Evolutionary conservation across 805 yeast species (phyloP), one percentile per base, ranked within the genome.

Genomic region (Phaffomyces opuntiae): DNA sequence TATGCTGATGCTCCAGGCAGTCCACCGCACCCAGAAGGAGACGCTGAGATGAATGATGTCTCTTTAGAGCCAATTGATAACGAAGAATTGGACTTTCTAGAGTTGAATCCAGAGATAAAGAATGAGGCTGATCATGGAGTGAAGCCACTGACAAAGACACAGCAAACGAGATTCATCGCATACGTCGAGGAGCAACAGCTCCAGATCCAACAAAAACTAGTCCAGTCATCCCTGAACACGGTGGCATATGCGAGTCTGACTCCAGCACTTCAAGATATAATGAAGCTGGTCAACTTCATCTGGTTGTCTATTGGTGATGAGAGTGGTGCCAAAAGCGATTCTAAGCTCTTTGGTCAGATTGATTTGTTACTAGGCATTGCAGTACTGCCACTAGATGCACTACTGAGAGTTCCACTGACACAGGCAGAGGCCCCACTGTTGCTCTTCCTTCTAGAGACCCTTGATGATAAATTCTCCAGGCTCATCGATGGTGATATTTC

Each of bases 311-410:
- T 83, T 16, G 71, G 69, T 26, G 59, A 61, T 25, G 53, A 19
- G 27, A 29, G 14, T 29, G 13, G 13, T 11, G 31, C 14, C 9
- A 9, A 9, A 9, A 11, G 31, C 13, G 14, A 13, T 17, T 14
- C 34, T 12, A 29, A 24, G 19, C 46, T 63, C 32, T 77, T 76
- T 55, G 87, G 86, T 1, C 90, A 83, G 59, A 68, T 74, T 0
- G 78, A 79, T 43, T 83, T 82, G 53, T 61, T 83, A 16, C 65
- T 87, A 24, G 71, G 73, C 36, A 70, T 85, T 3, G 75, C 87
- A 41, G 87, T 84, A 42, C 89, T 83, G 50, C 56, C 83, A 27
- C 72, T 79, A 40, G 90, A 83, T 51, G 83, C 75, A 53, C 52
- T 81, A 9, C 72, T 67, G 13, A 78, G 72, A 51, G 67, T 67